Conservation (phyloP, 2,329 filamentous ascomycete genomes). For the Hymenoscyphus linearis region DNA sequence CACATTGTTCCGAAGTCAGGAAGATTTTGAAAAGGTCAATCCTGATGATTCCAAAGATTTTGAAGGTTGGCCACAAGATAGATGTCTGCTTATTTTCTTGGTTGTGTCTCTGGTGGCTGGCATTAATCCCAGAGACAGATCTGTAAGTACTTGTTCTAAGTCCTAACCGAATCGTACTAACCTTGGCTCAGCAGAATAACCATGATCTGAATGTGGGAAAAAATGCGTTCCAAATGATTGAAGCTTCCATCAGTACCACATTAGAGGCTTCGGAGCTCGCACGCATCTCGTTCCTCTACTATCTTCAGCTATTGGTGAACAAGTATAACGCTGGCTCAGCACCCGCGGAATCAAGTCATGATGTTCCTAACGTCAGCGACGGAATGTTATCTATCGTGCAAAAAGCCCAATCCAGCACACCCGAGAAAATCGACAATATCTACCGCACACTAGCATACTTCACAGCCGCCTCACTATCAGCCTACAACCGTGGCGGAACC, state of each 20-base stretch:
- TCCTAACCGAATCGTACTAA: conserved; percentile 10
- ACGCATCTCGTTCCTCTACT: conserved; percentile 22
- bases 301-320: conserved; percentile 29
- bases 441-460: conserved; percentile 28
- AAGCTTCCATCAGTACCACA: conserved; percentile 15
- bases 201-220: conserved; percentile 17
- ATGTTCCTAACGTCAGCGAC: conserved; percentile 10
- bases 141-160: conserved; percentile 11
- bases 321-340: conserved; percentile 26
- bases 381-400: conserved; percentile 16
- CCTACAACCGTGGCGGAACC: conserved; percentile 17
- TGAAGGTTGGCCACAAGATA: conserved; percentile 15
- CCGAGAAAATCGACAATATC: conserved; percentile 15
- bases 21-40: neutral
- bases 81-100: conserved; percentile 18
- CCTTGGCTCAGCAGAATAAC: conserved; percentile 7
- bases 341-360: neutral
- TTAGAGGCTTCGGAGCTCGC: conserved; percentile 11
- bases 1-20: conserved; percentile 14
- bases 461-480: conserved; percentile 23
- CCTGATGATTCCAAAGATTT: conserved; percentile 13
- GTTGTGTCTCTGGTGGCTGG: conserved; percentile 26
- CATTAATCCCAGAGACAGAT: conserved; percentile 13
- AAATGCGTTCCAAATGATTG: conserved; percentile 22
- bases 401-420: neutral